Conservation (phyloP, 768 basidiomycete species). For the Lactarius pseudohatsudake region DNA sequence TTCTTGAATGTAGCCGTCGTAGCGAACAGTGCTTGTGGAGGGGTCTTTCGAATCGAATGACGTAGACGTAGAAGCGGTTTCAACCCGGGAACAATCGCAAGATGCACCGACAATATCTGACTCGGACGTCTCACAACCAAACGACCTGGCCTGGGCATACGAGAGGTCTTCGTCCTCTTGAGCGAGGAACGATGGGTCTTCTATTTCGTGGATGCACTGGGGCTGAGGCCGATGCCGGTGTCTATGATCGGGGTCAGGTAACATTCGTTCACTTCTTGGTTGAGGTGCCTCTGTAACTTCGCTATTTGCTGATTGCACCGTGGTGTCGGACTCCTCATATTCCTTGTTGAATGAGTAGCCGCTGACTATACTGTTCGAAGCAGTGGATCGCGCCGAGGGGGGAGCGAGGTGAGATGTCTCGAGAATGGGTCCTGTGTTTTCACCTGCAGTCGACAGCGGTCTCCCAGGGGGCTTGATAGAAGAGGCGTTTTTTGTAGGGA, state of each 20-base stretch:
- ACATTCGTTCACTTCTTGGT: constrained; percentile 11
- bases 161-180: constrained; percentile 20
- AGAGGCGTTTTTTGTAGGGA: constrained; percentile 28
- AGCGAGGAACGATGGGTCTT: constrained; percentile 37
- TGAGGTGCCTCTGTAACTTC: constrained; percentile 28
- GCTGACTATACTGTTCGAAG: constrained; percentile 37
- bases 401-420: constrained; percentile 25
- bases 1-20: constrained; percentile 52
- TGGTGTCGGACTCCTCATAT: constrained; percentile 39
- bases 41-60: constrained; percentile 13
- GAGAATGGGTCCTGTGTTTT: constrained; percentile 6
- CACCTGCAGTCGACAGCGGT: constrained; percentile 14
- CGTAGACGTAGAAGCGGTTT: constrained; percentile 6
- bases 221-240: constrained; percentile 16
- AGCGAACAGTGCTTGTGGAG: constrained; percentile 42
- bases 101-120: constrained; percentile 15
- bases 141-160: constrained; percentile 18
- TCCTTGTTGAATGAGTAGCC: constrained; percentile 36
- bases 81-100: constrained; percentile 31
- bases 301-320: constrained; percentile 32
- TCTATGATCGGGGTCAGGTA: constrained; percentile 11
- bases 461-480: constrained; percentile 10
- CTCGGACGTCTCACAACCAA: constrained; percentile 4
- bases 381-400: constrained; percentile 38
- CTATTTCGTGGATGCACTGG: constrained; percentile 57